phyloP scores from a whole-genome alignment of 805 yeast species.

The Lachancea fermentati region DNA sequence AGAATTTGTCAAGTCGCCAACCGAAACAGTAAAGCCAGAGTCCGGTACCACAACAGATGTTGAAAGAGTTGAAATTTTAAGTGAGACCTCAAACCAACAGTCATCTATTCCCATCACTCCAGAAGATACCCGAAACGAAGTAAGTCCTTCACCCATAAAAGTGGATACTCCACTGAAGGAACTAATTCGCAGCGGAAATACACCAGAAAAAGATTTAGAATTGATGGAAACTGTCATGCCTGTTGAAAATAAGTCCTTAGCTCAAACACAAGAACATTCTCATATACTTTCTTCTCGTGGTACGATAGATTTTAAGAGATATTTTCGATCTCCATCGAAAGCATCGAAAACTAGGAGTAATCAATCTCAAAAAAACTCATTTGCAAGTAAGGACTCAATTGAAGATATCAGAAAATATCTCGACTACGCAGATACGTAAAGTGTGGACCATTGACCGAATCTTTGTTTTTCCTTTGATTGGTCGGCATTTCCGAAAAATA shows the following conservation, averaged over 20 bases:
- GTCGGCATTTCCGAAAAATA: not conserved
- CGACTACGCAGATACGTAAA: constrained; percentile 19
- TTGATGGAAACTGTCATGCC: not conserved
- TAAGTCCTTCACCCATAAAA: constrained; percentile 15
- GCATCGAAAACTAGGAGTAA: not conserved
- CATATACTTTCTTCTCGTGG: constrained; percentile 12
- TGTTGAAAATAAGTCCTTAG: not conserved
- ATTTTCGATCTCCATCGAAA: constrained; percentile 9
- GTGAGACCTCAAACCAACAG: not conserved
- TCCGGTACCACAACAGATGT: too few relatives aligned
- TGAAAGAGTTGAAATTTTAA: too few relatives aligned
- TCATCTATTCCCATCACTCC: constrained; percentile 1
- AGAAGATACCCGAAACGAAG: not conserved
- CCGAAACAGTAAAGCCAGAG: constrained; percentile 2
- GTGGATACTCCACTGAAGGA: constrained; percentile 25
- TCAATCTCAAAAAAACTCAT: constrained; percentile 11
- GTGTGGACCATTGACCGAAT: too few relatives aligned
- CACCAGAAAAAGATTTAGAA: constrained; percentile 14
- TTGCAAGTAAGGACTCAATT: constrained; percentile 1
- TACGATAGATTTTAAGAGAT: constrained; percentile 16
- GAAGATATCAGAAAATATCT: constrained; percentile 25
- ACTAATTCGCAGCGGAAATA: constrained; percentile 18
- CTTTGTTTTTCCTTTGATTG: not conserved
- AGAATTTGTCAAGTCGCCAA: constrained; percentile 9
- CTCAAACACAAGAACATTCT: not conserved